Conservation (phyloP, 1,284 basidiomycete species). For the Xerocomus nothofagi region DNA sequence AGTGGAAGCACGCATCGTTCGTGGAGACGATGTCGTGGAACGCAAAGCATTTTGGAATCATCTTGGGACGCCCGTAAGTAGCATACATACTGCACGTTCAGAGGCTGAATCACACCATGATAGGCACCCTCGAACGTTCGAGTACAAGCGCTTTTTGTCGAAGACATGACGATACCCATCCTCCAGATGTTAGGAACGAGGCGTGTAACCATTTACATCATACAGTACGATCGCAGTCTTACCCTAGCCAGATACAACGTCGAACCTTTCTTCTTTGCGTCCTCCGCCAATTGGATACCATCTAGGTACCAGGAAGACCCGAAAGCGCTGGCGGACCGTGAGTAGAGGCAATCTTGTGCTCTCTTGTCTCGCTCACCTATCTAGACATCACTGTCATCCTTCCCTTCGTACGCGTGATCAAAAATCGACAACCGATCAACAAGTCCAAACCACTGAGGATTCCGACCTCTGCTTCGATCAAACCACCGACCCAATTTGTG, state of each 20-base stretch:
- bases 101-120: slow-evolving; percentile 4
- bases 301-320: slow-evolving; percentile 51
- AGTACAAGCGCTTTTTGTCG: slow-evolving; percentile 49
- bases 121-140: slow-evolving; percentile 39
- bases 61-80: slow-evolving; percentile 22
- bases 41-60: slow-evolving; percentile 21
- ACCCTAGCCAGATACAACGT: slow-evolving; percentile 31
- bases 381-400: slow-evolving; percentile 51
- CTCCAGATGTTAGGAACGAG: slow-evolving; percentile 54
- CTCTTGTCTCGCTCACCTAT: background rate
- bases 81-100: background rate
- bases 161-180: slow-evolving; percentile 45
- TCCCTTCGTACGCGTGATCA: slow-evolving; percentile 45
- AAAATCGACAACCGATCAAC: slow-evolving; percentile 18
- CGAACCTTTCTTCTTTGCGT: slow-evolving; percentile 60
- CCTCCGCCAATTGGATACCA: slow-evolving; percentile 54
- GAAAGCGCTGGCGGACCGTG: slow-evolving; percentile 44
- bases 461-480: background rate
- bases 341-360: slow-evolving; percentile 18
- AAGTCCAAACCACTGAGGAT: slow-evolving; percentile 8
- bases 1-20: slow-evolving; percentile 8
- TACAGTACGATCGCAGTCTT: background rate
- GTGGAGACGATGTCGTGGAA: slow-evolving; percentile 2
- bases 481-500: background rate
- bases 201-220: slow-evolving; percentile 25